A percentile compares a stretch with the other conserved stretches of the same genome.
Evolutionary conservation across 768 basidiomycete species (phyloP).

Genomic region (Lactarius pseudohatsudake): DNA sequence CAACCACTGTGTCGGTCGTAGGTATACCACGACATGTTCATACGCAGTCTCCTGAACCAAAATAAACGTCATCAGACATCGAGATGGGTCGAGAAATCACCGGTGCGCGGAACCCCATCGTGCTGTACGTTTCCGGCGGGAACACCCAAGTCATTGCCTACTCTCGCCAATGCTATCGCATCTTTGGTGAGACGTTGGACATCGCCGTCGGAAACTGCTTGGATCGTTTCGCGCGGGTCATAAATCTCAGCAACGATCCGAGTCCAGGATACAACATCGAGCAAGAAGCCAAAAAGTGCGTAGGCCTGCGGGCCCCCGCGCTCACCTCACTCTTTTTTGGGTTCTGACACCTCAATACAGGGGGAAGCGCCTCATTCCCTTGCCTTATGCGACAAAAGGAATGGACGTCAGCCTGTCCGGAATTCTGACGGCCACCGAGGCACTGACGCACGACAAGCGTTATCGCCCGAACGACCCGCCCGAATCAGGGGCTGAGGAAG

Average conservation of each 20-base stretch:
- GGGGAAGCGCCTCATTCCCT: slow-evolving; percentile 74
- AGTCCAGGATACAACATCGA: slow-evolving; percentile 98
- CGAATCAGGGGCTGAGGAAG: slow-evolving; percentile 46
- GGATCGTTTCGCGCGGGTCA: slow-evolving; percentile 94
- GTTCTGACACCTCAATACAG: slow-evolving; percentile 41
- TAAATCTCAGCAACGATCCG: slow-evolving; percentile 93
- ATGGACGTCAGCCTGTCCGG: slow-evolving; percentile 99
- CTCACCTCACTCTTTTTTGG: slow-evolving; percentile 12
- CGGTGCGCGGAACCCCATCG: slow-evolving; percentile 90
- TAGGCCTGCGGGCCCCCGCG: not conserved
- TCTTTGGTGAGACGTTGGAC: slow-evolving; percentile 98
- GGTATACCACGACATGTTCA: slow-evolving; percentile 34
- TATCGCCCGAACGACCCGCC: slow-evolving; percentile 51
- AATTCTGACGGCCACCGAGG: slow-evolving; percentile 83
- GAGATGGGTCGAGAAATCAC: slow-evolving; percentile 98
- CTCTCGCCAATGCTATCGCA: slow-evolving; percentile 94
- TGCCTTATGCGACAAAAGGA: slow-evolving; percentile 97
- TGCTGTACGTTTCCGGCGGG: slow-evolving; percentile 97
- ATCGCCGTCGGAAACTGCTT: slow-evolving; percentile 99
- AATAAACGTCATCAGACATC: slow-evolving; percentile 62
- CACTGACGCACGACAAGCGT: slow-evolving; percentile 84
- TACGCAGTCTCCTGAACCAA: not conserved
- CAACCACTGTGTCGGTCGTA: slow-evolving; percentile 99
- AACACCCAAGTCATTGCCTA: slow-evolving; percentile 99
- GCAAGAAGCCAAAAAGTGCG: slow-evolving; percentile 86